Evolutionary conservation across 1,139 yeast genomes (phyloP).

Genomic region (Candida albicans): DNA sequence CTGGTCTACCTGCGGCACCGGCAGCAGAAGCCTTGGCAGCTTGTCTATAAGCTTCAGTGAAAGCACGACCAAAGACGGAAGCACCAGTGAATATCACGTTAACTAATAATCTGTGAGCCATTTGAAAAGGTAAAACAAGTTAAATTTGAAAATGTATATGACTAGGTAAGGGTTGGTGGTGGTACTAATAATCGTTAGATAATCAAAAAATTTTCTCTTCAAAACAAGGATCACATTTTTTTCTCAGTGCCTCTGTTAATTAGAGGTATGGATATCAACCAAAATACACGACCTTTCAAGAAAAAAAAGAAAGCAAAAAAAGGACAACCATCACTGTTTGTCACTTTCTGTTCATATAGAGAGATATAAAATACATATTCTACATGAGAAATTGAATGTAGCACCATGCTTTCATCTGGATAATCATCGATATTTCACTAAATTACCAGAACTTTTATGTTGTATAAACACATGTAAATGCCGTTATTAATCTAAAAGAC

Average conservation of each 20-base stretch:
- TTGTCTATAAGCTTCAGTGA: conserved; percentile 95
- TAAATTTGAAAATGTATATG: no score
- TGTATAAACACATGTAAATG: conserved; percentile 25
- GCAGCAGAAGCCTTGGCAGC: conserved; percentile 85
- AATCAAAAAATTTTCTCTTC: not conserved
- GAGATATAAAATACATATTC: not conserved
- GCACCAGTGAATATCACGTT: conserved; percentile 94
- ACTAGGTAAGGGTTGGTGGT: not conserved
- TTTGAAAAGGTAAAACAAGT: conserved; percentile 11
- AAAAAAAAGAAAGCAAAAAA: no score
- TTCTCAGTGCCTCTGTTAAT: no score
- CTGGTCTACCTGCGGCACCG: conserved; percentile 52
- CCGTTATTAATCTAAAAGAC: conserved; percentile 61
- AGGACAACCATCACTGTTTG: no score
- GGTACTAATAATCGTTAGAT: not conserved
- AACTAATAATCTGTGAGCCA: conserved; percentile 90
- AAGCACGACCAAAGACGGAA: conserved; percentile 92
- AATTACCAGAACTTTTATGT: conserved; percentile 24
- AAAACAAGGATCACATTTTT: no score
- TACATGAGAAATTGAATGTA: conserved; percentile 27
- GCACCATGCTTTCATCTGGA: conserved; percentile 51
- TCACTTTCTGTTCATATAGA: no score
- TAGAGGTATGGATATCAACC: no score
- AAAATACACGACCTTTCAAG: no score
- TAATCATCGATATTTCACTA: conserved; percentile 21